A percentile compares a stretch with the other conserved stretches of the same genome.
phyloP scores from a whole-genome alignment of 2,329 filamentous ascomycete species.

The Phialophora tarda region DNA sequence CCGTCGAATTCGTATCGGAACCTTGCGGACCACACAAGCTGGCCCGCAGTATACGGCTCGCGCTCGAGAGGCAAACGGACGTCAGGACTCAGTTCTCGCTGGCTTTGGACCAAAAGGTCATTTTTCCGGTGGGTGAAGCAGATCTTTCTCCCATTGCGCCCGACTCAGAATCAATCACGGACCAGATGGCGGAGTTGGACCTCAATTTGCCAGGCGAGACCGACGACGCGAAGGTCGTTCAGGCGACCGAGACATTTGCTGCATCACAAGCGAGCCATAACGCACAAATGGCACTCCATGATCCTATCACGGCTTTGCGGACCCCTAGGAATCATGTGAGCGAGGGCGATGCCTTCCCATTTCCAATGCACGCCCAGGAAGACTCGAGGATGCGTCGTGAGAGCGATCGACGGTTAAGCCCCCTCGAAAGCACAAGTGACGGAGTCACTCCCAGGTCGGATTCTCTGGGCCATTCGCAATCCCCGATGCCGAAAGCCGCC shows the following conservation, averaged over 20 bases:
- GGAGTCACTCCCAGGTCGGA: constrained; percentile 10
- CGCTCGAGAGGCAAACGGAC: constrained; percentile 25
- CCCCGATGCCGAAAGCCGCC: background rate
- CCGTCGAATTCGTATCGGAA: constrained; percentile 30
- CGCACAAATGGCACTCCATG: constrained; percentile 33
- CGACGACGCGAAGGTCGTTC: constrained; percentile 24
- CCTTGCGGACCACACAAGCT: constrained; percentile 33
- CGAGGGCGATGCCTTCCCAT: constrained; percentile 26
- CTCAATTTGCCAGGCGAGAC: constrained; percentile 24
- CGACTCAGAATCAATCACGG: constrained; percentile 10
- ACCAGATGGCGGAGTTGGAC: constrained; percentile 27
- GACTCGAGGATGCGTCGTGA: constrained; percentile 24
- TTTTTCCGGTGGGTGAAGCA: background rate
- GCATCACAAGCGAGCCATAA: constrained; percentile 29
- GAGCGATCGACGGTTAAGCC: constrained; percentile 11
- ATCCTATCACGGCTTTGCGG: constrained; percentile 26
- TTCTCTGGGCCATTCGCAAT: background rate
- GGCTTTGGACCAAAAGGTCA: background rate
- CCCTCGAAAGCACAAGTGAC: constrained; percentile 5
- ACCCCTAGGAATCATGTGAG: constrained; percentile 23
- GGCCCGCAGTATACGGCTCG: constrained; percentile 26
- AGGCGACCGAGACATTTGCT: constrained; percentile 34
- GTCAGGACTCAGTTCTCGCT: constrained; percentile 1
- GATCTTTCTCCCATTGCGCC: background rate
- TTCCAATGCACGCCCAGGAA: constrained; percentile 23